Base-by-base conservation (phyloP, 768 basidiomycete genomes). In the Harrya chromipes region DNA sequence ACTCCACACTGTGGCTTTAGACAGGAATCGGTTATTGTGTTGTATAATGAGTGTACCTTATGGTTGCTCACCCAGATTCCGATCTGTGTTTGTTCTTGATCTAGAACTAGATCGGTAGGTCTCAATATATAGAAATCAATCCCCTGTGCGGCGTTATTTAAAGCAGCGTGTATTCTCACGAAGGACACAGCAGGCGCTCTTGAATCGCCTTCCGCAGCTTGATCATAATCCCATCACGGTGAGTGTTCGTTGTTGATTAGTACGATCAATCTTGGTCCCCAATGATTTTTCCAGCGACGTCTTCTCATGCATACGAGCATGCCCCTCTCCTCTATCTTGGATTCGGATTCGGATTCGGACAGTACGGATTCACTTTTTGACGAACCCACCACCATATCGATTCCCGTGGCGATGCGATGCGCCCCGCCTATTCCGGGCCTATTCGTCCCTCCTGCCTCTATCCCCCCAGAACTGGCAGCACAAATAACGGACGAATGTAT, bases 391-490 rank as follows among this genome's bases (percentile, higher is more conserved):
- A 41, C 50, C 21, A 16, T 39, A 3, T 45, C 52, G 6, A 52
- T 59, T 14, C 55, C 61, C 4, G 43, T 50, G 58, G 63, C 69
- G 42, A 49, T 50, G 27, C 72, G 73, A 19, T 65, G 58, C 13
- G 71, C 71, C 0, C 84, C 85, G 9, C 73, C 77, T 9, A 85
- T 89, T 40, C 78, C 77, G 1, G 87, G 87, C 0, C 75, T 90
- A 3, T 84, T 77, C 67, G 81, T 76, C 29, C 82, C 84, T 4
- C 63, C 74, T 6, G 49, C 82, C 14, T 66, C 68, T 8, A 62
- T 90, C 8, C 73, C 84, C 4, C 52, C 63, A 17, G 78, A 78
- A 34, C 66, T 87, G 10, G 79, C 81, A 4, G 69, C 80, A 19
- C 62, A 71, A 0, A 69, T 83, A 27, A 61, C 73, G 43, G 61